Evolutionary conservation across 495 filamentous ascomycete species (phyloP).

Genomic region (Talaromyces trachyspermus): DNA sequence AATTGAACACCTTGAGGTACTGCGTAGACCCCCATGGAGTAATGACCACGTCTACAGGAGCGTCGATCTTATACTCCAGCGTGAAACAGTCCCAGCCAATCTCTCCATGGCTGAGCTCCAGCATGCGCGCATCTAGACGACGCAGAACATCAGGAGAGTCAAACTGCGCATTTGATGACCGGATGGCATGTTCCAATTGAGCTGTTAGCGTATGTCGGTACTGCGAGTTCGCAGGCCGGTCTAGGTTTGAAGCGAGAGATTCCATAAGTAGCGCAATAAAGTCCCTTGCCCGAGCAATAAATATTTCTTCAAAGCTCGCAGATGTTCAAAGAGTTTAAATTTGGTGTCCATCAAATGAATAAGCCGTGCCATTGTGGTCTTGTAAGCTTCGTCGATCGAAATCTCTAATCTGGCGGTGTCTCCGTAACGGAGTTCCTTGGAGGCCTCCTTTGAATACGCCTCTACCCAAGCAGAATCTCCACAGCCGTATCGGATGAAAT

Average conservation of each 20-base stretch:
- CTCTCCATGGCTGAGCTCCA: constrained; percentile 90
- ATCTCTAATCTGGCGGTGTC: constrained; percentile 86
- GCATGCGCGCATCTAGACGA: constrained; percentile 90
- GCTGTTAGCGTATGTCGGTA: constrained; percentile 94
- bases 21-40: constrained; percentile 90
- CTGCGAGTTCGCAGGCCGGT: constrained; percentile 89
- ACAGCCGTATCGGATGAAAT: constrained; percentile 95
- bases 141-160: constrained; percentile 89
- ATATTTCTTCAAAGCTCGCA: constrained; percentile 89
- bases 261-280: constrained; percentile 98
- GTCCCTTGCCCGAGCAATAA: constrained; percentile 92
- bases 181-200: constrained; percentile 94
- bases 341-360: constrained; percentile 89
- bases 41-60: constrained; percentile 94
- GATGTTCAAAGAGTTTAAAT: constrained; percentile 88
- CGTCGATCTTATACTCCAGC: constrained; percentile 96
- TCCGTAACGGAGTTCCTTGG: constrained; percentile 87
- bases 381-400: constrained; percentile 95
- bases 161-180: constrained; percentile 93
- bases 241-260: constrained; percentile 81
- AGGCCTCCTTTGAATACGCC: constrained; percentile 87
- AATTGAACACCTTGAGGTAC: constrained; percentile 99
- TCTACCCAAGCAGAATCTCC: constrained; percentile 93
- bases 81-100: constrained; percentile 99
- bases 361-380: constrained; percentile 93